phyloP scores from a whole-genome alignment of 1,284 basidiomycete genomes.

The Ustilago curta region DNA sequence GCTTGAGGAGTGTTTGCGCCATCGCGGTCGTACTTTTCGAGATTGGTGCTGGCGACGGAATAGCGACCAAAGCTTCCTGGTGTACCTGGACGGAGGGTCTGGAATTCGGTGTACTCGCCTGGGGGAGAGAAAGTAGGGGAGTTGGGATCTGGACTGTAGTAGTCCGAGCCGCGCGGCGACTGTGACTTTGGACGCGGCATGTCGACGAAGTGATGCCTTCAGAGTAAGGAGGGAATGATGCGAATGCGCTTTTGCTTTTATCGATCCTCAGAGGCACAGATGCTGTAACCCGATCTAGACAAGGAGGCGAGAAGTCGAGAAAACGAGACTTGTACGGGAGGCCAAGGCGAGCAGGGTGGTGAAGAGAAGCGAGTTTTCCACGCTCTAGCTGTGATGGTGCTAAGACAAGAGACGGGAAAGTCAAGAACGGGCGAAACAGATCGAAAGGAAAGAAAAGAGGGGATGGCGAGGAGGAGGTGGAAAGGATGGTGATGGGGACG shows the following conservation, averaged over 20 bases:
- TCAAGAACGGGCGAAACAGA: too few relatives aligned
- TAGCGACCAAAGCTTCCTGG: slow-evolving; percentile 37
- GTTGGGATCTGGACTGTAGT: slow-evolving; percentile 44
- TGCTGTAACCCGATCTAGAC: not conserved
- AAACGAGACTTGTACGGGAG: not conserved
- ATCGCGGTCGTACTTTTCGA: slow-evolving; percentile 41
- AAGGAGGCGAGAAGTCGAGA: not conserved
- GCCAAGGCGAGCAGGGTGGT: not conserved
- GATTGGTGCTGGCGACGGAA: slow-evolving; percentile 32
- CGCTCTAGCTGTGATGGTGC: not conserved
- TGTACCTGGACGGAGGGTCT: slow-evolving; percentile 44
- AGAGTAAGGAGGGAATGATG: not conserved
- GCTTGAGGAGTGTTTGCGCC: slow-evolving; percentile 27
- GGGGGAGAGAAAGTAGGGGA: slow-evolving; percentile 50
- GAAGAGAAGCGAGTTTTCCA: too few relatives aligned
- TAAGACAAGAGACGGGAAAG: not conserved
- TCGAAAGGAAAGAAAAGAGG: too few relatives aligned
- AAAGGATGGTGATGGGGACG: not conserved
- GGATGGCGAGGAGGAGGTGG: too few relatives aligned
- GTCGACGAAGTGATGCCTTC: slow-evolving; percentile 1
- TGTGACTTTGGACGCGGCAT: slow-evolving; percentile 28
- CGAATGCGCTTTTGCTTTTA: not conserved
- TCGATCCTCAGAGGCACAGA: not conserved
- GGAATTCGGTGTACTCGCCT: slow-evolving; percentile 45
- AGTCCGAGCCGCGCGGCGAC: slow-evolving; percentile 22